Percentiles rank a stretch among this genome's conserved stretches.
These are phyloP conservation scores for Aspergillus ochraceus DNA, from an alignment of 2,329 filamentous ascomycete species.

Conservation along the genomic window DNA sequence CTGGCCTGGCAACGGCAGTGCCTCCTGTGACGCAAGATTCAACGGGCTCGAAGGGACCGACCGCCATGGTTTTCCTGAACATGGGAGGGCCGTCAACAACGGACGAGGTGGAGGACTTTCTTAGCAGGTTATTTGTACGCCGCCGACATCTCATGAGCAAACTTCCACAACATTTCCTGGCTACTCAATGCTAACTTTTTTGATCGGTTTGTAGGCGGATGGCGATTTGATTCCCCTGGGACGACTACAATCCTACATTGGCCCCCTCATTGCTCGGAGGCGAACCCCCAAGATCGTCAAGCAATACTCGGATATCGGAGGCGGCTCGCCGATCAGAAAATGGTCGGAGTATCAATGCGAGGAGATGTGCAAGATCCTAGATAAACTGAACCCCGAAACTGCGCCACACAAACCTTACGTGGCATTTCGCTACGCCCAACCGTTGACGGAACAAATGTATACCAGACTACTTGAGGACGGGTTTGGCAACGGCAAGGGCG, in stretches of 20 bases:
- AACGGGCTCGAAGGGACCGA: constrained; percentile 72
- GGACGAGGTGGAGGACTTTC: constrained; percentile 82
- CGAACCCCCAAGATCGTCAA: constrained; percentile 95
- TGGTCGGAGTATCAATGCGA: constrained; percentile 94
- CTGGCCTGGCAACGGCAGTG: constrained; percentile 59
- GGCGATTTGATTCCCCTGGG: constrained; percentile 95
- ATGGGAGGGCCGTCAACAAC: constrained; percentile 95
- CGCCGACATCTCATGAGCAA: neutral
- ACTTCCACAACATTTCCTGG: no score
- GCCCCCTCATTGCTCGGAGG: constrained; percentile 79
- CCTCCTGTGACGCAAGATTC: constrained; percentile 80
- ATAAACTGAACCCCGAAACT: constrained; percentile 85
- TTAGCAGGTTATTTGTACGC: constrained; percentile 87
- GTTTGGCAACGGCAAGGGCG: constrained; percentile 85
- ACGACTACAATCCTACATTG: constrained; percentile 84
- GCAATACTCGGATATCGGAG: constrained; percentile 92
- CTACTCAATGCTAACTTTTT: constrained; percentile 2
- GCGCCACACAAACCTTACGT: constrained; percentile 97
- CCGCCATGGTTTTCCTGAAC: constrained; percentile 98
- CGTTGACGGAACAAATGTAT: constrained; percentile 94
- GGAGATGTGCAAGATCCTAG: constrained; percentile 97
- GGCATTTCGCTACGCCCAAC: constrained; percentile 91
- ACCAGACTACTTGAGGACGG: constrained; percentile 78
- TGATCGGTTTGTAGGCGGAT: constrained; percentile 64
- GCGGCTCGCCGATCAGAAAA: constrained; percentile 95